A percentile compares a stretch with the other conserved stretches of the same genome.
phyloP scores from a whole-genome alignment of 768 basidiomycete species.

The Termitomyces sp. region DNA sequence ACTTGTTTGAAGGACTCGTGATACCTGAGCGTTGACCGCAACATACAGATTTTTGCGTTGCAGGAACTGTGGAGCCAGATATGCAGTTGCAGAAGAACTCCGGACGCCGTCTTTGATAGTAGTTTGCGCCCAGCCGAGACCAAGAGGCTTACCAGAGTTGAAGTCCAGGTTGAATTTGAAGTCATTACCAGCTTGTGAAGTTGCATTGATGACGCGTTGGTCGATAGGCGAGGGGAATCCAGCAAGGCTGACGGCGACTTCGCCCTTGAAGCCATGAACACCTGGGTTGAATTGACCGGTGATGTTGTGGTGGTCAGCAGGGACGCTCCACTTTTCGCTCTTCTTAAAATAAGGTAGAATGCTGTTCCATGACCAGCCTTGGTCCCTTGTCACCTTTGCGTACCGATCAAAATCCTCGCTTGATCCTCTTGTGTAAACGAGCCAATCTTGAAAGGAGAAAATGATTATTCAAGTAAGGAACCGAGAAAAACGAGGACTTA shows the following conservation, averaged over 20 bases:
- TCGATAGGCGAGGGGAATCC: constrained; percentile 18
- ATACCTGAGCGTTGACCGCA: constrained; percentile 20
- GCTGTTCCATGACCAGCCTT: constrained; percentile 25
- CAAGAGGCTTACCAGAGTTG: constrained; percentile 20
- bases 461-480: background rate
- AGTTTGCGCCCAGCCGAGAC: constrained; percentile 19
- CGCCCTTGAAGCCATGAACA: constrained; percentile 20
- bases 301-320: constrained; percentile 15
- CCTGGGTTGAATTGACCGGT: constrained; percentile 21
- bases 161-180: constrained; percentile 18
- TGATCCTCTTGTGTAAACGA: constrained; percentile 20
- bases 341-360: constrained; percentile 14
- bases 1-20: constrained; percentile 17
- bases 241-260: constrained; percentile 20
- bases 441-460: constrained; percentile 3
- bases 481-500: background rate
- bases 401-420: constrained; percentile 20
- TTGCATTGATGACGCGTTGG: constrained; percentile 19
- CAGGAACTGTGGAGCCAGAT: constrained; percentile 16
- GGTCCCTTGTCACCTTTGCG: constrained; percentile 19
- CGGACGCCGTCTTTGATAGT: constrained; percentile 18
- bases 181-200: constrained; percentile 15
- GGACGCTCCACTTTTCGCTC: constrained; percentile 20
- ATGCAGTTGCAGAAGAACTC: constrained; percentile 23
- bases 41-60: constrained; percentile 21